Evolutionary conservation across 73 alveolate genomes (phyloP), one percentile per base, ranked within the genome.

Genomic region (Blepharisma stoltei): DNA sequence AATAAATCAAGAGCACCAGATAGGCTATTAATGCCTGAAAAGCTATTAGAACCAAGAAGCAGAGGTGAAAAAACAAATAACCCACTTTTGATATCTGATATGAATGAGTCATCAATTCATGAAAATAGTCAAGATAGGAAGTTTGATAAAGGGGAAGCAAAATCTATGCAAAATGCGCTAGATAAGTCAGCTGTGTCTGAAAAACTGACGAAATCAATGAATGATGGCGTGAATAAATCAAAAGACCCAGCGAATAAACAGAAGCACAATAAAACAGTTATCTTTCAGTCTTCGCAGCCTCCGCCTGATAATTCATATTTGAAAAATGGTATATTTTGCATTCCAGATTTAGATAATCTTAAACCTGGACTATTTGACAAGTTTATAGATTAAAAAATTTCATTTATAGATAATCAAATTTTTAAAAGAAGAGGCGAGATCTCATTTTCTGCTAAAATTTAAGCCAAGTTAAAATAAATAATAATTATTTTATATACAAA

Each of bases 331-430:
- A 20, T 60, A 60, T 38, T 60, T 60, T n/a, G 73, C 14, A 38
- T 60, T 8, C 73, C 73, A 14, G 73, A 60, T 25, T 25, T 60
- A 14, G 73, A 60, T 18, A 60, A 60, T 14, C 38, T 60, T 14
- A 60, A 60, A 60, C 73, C 73, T 8, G 45, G 73, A 5, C 38
- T 60, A 18, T 25, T 60, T 18, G 73, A 60, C 23, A 38, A 38
- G 46, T 60, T 60, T 60, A 38, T 14, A 14, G 73, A 60, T 60
- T 60, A n/a, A n/a, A n/a, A n/a, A n/a, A n/a, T n/a, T n/a, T n/a
- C n/a, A n/a, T n/a, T n/a, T n/a, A n/a, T n/a, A n/a, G n/a, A n/a
- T n/a, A n/a, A n/a, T n/a, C n/a, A n/a, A n/a, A n/a, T n/a, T n/a
- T n/a, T n/a, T n/a, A n/a, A n/a, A n/a, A n/a, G n/a, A n/a, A n/a